These are phyloP conservation scores for Fraxinus sp. DNA, from an alignment of 305 asterid genomes.

Conservation along the genomic window DNA sequence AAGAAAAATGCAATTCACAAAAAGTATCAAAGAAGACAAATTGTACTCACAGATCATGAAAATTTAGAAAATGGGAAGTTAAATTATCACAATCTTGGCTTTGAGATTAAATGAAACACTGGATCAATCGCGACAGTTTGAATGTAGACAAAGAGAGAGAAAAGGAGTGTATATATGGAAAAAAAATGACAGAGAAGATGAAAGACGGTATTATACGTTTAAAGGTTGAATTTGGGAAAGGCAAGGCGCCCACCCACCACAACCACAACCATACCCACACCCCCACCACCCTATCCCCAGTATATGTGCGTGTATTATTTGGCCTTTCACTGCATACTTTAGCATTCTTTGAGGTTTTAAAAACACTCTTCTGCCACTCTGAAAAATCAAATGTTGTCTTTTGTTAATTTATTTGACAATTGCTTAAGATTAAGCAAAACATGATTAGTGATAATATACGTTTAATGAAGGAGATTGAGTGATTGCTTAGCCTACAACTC, in stretches of 20 bases:
- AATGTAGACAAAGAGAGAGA: constrained; percentile 23
- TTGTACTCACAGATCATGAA: constrained; percentile 51
- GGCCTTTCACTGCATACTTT: background rate
- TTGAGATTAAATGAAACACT: constrained; percentile 4
- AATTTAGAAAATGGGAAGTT: constrained; percentile 22
- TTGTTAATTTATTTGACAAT: background rate
- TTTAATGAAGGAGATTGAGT: background rate
- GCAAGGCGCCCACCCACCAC: background rate
- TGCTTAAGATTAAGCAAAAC: constrained; percentile 3
- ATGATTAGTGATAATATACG: background rate
- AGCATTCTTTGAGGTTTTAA: background rate
- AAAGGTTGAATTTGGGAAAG: constrained; percentile 35
- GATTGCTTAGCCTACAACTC: background rate
- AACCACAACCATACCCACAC: background rate
- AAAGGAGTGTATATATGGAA: background rate
- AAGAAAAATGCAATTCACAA: background rate
- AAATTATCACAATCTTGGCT: constrained; percentile 14
- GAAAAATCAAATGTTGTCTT: background rate
- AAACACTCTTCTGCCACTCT: background rate
- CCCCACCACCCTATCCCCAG: background rate
- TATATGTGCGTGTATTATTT: background rate
- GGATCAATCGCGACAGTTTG: constrained; percentile 33
- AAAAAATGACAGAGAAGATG: background rate
- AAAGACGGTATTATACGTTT: constrained; percentile 20
- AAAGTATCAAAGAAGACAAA: constrained; percentile 12